phyloP scores from a whole-genome alignment of 1,284 basidiomycete genomes.

The Wolfiporia cocos region DNA sequence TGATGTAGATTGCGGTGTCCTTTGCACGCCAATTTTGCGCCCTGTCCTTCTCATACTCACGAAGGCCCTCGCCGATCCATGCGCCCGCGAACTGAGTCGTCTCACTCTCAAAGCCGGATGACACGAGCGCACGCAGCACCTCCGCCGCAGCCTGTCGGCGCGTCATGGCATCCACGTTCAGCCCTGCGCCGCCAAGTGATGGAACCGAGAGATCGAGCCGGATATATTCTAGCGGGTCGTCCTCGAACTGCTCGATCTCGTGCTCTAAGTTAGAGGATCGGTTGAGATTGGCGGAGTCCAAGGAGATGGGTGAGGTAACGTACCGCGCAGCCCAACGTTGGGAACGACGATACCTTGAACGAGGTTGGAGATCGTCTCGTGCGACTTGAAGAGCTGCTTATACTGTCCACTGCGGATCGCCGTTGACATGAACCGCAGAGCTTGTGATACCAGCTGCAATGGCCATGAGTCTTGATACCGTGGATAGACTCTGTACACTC shows the following conservation, averaged over 20 bases:
- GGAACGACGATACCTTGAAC: slow-evolving; percentile 91
- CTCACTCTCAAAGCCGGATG: slow-evolving; percentile 75
- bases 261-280: slow-evolving; percentile 41
- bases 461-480: no score
- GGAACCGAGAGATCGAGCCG: slow-evolving; percentile 81
- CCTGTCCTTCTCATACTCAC: slow-evolving; percentile 59
- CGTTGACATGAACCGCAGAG: slow-evolving; percentile 88
- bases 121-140: slow-evolving; percentile 81
- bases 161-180: slow-evolving; percentile 54
- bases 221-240: slow-evolving; percentile 95
- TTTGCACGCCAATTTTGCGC: slow-evolving; percentile 86
- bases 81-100: slow-evolving; percentile 82
- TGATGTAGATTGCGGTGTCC: slow-evolving; percentile 92
- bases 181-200: slow-evolving; percentile 30
- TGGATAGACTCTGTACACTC: no score
- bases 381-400: slow-evolving; percentile 62
- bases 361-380: slow-evolving; percentile 78
- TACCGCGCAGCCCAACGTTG: slow-evolving; percentile 78
- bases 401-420: slow-evolving; percentile 86
- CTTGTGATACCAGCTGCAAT: slow-evolving; percentile 83
- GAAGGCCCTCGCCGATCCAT: slow-evolving; percentile 77
- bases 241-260: slow-evolving; percentile 95
- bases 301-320: background rate
- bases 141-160: slow-evolving; percentile 91
- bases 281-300: background rate